Base-by-base conservation (phyloP, 805 yeast genomes). In the Candida nitratophila region DNA sequence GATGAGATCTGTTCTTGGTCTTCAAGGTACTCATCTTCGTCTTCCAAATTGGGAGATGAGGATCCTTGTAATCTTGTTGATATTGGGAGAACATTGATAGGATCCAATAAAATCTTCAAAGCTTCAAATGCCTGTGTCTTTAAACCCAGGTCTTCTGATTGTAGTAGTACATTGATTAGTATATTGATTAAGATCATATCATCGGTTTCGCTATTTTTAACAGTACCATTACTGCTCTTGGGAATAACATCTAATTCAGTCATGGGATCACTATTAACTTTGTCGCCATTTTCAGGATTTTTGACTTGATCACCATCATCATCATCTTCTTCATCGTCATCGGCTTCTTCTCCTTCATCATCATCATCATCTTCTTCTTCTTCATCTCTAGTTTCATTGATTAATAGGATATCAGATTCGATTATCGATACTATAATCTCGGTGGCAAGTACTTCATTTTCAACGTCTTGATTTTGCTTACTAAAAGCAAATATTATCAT, bases 121-220 rank as follows among this genome's bases (percentile, higher is more conserved):
- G 96, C 95, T 62, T 89, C 96, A 49, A 77, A 80, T 0, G 90
- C 84, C 60, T 89, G 96, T 7, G 85, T 77, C 55, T 84, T 81
- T 42, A 89, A 63, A 0, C 95, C 95, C 5, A 81, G 75, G 49
- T 80, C 80, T 11, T 69, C 65, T 47, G 85, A 95, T 19, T 75
- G 71, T 3, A 81, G 59, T 7, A 90, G 60, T 16, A 88, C 71
- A 32, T 78, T 73, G 0, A 83, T 71, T 31, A 88, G 61, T 8
- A 79, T 70, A 7, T 66, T 55, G 21, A 82, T 63, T 41, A 85
- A 59, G 0, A 83, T 72, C 74, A 81, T 76, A 50, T 83, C 87
- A 44, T 73, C 37, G 36, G 35, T 32, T 17, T 24, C 31, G 21
- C 10, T 24, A n/a, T n/a, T n/a, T n/a, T 31, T 29, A 29, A 5